A percentile compares a stretch with the other conserved stretches of the same genome.
Conservation (phyloP, 306 rosid genomes). For the Phaseolus lunatus region DNA sequence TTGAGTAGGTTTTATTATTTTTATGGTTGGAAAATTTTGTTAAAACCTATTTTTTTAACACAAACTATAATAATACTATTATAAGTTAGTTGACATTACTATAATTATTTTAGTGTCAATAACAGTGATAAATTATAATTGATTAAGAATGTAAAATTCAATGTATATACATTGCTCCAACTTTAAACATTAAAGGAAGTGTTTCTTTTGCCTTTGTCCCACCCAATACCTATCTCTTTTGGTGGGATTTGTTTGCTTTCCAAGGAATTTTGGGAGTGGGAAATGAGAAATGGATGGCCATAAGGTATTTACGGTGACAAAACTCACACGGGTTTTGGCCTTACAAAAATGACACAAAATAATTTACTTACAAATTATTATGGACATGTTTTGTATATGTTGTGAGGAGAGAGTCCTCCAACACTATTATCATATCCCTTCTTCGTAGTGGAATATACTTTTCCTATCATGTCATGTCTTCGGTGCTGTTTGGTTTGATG, state of each 20-base stretch:
- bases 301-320: background rate
- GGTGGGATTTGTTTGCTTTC: conserved; percentile 21
- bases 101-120: too few relatives aligned
- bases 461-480: conserved; percentile 17
- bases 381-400: background rate
- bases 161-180: too few relatives aligned
- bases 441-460: conserved; percentile 6
- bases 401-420: background rate
- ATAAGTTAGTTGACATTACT: too few relatives aligned
- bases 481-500: conserved; percentile 20
- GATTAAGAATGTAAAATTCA: too few relatives aligned
- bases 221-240: background rate
- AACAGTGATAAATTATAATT: too few relatives aligned
- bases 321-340: conserved; percentile 21
- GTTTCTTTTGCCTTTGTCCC: background rate
- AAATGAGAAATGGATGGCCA: conserved; percentile 35
- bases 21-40: background rate
- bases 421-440: background rate
- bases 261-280: conserved; percentile 18
- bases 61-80: too few relatives aligned
- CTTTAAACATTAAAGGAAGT: background rate
- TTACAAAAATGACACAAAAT: background rate
- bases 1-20: background rate
- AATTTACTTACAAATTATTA: background rate
- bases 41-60: background rate